Evolutionary conservation across 2,329 filamentous ascomycete genomes (phyloP).

Genomic region (Sarocladium brachiariae): DNA sequence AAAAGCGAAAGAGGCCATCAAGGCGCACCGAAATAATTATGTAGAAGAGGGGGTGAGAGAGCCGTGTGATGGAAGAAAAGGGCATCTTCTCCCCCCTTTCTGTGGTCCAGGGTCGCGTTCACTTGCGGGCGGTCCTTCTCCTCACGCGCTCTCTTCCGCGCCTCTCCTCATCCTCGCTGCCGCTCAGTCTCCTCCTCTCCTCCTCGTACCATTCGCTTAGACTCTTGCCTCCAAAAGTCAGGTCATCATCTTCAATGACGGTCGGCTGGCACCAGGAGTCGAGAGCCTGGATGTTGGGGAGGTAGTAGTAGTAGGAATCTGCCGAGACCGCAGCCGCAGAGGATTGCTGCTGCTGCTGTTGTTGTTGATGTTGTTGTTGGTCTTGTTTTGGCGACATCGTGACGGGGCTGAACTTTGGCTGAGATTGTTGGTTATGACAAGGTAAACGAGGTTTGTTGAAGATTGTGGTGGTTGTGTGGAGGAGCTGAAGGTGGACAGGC

Average conservation of each 20-base stretch:
- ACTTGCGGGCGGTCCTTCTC: conserved; percentile 19
- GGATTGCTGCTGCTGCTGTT: background rate
- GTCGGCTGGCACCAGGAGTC: conserved; percentile 46
- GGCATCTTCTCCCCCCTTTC: no score
- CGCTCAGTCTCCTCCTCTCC: conserved; percentile 39
- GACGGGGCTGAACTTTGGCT: background rate
- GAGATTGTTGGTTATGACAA: background rate
- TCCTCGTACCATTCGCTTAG: conserved; percentile 56
- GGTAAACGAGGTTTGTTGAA: background rate
- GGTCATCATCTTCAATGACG: conserved; percentile 54
- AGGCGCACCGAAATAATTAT: background rate
- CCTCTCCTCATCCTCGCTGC: conserved; percentile 29
- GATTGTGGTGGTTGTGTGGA: background rate
- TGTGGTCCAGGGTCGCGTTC: conserved; percentile 23
- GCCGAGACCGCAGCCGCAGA: background rate
- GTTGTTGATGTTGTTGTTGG: background rate
- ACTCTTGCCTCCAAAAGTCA: conserved; percentile 55
- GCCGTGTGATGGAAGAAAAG: no score
- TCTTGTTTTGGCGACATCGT: conserved; percentile 4
- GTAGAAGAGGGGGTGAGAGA: background rate
- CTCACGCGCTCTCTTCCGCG: conserved; percentile 32
- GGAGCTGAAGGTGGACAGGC: background rate
- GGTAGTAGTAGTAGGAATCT: conserved; percentile 8
- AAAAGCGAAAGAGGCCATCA: no score
- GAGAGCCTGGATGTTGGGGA: conserved; percentile 13